Base-by-base conservation (phyloP, 352 stramenopile genomes). In the Globisporangium alternatum region DNA sequence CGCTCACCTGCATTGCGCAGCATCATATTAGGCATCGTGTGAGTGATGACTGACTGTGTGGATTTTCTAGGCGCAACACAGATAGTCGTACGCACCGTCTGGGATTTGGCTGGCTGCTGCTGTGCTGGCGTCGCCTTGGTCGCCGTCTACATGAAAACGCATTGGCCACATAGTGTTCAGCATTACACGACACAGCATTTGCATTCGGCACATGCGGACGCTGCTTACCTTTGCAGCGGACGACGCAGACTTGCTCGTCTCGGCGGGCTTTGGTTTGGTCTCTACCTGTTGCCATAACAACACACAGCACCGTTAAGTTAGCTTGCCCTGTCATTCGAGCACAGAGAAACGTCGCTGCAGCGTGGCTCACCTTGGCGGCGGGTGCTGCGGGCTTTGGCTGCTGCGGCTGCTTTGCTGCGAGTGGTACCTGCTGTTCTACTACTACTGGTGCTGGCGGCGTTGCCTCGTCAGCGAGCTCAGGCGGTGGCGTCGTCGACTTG, bases 381-480 rank as follows among this genome's bases (percentile, higher is more conserved):
- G 62, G 19, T 10, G 63, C 31, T 25, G 65, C n/a, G 5, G 31
- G n/a, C 55, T 54, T 12, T 63, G 61, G 12, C 59, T 39, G 44
- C 15, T 62, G 43, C 19, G 69, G 61, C 30, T 71, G 58, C 30
- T 73, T 30, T 62, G 48, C 41, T 43, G 37, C 19, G 28, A 45
- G 52, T 17, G 61, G n/a, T 1, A 60, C n/a, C 15, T 62, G 17
- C 65, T 60, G 39, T 67, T 64, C 31, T 69, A 17, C 62, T 33
- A 47, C 37, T 64, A 49, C 33, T 52, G 66, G 35, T 69, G 62
- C 31, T 69, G 68, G 15, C 66, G 56, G 22, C 63, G 43, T 30
- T 70, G 56, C 47, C 74, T 71, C 33, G 55, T 56, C 44, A 30
- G 37, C 62, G 53, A 60, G n/a, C 51, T 47, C 51, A n/a, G 59